Evolutionary conservation across 2,329 filamentous ascomycete species (phyloP).

Genomic region (Chaetomiaceae sp.): DNA sequence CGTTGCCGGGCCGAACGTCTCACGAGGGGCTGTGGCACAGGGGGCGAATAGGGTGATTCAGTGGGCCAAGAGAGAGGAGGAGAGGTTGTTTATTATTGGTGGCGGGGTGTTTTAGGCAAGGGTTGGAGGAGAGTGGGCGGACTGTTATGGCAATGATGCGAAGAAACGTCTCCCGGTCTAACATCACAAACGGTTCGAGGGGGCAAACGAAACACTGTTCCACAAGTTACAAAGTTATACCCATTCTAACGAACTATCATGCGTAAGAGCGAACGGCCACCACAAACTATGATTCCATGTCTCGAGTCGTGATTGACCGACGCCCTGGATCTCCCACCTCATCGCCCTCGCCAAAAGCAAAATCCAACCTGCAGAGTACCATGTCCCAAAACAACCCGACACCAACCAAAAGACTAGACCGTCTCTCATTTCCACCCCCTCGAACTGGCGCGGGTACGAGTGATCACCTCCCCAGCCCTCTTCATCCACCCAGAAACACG

Average conservation of each 20-base stretch:
- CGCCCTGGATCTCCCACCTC: too few species aligned
- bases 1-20: constrained; percentile 72
- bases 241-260: too few species aligned
- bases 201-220: too few species aligned
- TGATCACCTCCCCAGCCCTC: constrained; percentile 14
- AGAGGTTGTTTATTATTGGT: constrained; percentile 92
- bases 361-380: too few species aligned
- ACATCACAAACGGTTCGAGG: too few species aligned
- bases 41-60: constrained; percentile 85
- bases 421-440: neutral
- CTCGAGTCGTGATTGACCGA: too few species aligned
- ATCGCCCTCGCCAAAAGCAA: too few species aligned
- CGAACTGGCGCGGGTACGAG: constrained; percentile 16
- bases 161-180: too few species aligned
- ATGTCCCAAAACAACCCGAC: neutral
- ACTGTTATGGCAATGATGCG: neutral
- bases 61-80: constrained; percentile 89
- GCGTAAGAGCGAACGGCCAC: too few species aligned
- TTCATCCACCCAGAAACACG: constrained; percentile 21
- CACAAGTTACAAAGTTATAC: too few species aligned
- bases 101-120: constrained; percentile 83
- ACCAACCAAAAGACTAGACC: neutral
- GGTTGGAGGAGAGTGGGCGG: constrained; percentile 11
- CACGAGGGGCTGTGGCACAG: constrained; percentile 65
- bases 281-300: too few species aligned